Percentiles rank a stretch among this genome's conserved stretches.
These are phyloP conservation scores for Boletales sp. DNA, from an alignment of 768 basidiomycete genomes.

Conservation along the genomic window DNA sequence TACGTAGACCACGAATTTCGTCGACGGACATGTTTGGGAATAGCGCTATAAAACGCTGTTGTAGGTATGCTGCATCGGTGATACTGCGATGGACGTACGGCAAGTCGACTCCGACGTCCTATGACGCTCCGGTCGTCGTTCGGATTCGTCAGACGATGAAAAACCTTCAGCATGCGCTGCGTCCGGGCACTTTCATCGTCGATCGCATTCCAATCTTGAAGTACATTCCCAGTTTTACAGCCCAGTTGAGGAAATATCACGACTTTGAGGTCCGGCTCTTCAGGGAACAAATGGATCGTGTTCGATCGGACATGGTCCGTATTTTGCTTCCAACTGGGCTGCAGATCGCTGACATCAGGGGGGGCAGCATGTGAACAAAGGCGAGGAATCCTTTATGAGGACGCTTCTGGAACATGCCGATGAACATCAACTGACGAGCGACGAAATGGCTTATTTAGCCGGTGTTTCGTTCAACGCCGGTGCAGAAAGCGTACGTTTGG, in stretches of 20 bases:
- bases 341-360: too few species aligned
- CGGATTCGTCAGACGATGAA: constrained; percentile 12
- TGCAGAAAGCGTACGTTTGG: constrained; percentile 41
- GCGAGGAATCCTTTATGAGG: constrained; percentile 41
- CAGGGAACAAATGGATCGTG: constrained; percentile 43
- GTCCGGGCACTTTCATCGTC: constrained; percentile 33
- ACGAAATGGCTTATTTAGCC: constrained; percentile 56
- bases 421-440: constrained; percentile 44
- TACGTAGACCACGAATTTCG: constrained; percentile 23
- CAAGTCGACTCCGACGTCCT: constrained; percentile 20
- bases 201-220: constrained; percentile 31
- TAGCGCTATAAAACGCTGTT: neutral
- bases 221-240: constrained; percentile 56
- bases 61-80: constrained; percentile 24
- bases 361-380: neutral
- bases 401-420: constrained; percentile 47
- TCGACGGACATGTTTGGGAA: too few species aligned
- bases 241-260: constrained; percentile 49
- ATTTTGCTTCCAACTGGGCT: too few species aligned
- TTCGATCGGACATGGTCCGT: constrained; percentile 41
- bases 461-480: constrained; percentile 60
- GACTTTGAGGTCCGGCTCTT: constrained; percentile 47
- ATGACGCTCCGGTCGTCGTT: constrained; percentile 19
- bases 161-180: constrained; percentile 24
- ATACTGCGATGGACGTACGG: constrained; percentile 24